phyloP scores from a whole-genome alignment of 257 asterid species.

The Paulownia fortunei region DNA sequence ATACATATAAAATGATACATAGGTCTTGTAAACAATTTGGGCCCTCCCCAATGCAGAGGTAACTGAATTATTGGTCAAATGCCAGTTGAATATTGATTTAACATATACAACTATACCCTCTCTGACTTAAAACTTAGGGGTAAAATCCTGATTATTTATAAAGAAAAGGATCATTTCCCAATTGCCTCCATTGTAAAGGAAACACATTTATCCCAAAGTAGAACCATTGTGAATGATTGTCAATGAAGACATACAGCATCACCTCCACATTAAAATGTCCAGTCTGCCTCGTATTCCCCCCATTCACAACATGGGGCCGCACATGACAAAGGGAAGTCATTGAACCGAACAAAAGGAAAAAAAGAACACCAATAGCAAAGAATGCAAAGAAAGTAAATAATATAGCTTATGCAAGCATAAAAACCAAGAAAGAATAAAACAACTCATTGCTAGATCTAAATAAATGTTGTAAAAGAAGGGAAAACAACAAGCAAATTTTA shows the following conservation, averaged over 20 bases:
- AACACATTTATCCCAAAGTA: neutral
- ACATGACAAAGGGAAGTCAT: neutral
- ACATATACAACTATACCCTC: slow-evolving; percentile 1
- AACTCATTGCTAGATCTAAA: neutral
- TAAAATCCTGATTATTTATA: neutral
- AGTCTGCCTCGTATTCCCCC: neutral
- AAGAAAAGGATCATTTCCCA: neutral
- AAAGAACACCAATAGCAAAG: neutral
- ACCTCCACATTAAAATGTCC: neutral
- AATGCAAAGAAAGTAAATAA: neutral
- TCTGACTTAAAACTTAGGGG: slow-evolving; percentile 7
- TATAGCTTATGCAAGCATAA: slow-evolving; percentile 16
- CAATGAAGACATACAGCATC: slow-evolving; percentile 11
- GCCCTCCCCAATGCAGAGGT: slow-evolving; percentile 21
- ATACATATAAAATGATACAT: neutral
- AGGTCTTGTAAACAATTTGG: slow-evolving; percentile 17
- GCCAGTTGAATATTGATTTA: slow-evolving; percentile 17
- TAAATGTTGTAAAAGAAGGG: slow-evolving; percentile 17
- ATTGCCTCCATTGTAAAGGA: slow-evolving; percentile 6
- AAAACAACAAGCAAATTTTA: neutral
- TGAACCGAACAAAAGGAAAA: neutral
- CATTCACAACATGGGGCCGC: neutral
- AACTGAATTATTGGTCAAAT: slow-evolving; percentile 4
- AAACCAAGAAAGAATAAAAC: slow-evolving; percentile 4
- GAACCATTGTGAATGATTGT: neutral